A percentile compares a stretch with the other conserved stretches of the same genome.
These are phyloP conservation scores for Annulohypoxylon nitens DNA, from an alignment of 495 filamentous ascomycete species.

Conservation along the genomic window DNA sequence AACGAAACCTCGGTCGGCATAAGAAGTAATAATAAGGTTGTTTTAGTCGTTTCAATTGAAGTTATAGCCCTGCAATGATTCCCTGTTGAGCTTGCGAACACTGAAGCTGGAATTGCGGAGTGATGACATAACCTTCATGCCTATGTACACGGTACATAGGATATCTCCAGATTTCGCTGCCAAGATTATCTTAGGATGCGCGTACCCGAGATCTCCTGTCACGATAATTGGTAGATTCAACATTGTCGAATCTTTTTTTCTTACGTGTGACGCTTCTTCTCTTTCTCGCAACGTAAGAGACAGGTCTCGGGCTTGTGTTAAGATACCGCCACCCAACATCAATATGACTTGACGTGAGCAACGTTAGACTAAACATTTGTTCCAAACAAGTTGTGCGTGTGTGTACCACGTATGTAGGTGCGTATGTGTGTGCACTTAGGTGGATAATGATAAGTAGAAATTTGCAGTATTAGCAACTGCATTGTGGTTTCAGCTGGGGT, in stretches of 20 bases:
- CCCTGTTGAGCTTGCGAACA: background rate
- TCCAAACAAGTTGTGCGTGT: background rate
- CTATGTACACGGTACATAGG: slow-evolving; percentile 9
- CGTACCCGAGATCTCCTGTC: slow-evolving; percentile 25
- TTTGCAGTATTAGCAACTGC: background rate
- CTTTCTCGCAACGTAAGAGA: slow-evolving; percentile 2
- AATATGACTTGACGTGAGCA: background rate
- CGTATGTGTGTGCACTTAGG: background rate
- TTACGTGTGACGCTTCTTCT: slow-evolving; percentile 18
- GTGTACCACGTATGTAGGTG: no score
- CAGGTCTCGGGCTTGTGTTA: slow-evolving; percentile 6
- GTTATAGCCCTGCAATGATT: background rate
- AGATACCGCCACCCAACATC: background rate
- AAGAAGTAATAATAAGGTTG: slow-evolving; percentile 31
- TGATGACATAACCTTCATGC: slow-evolving; percentile 22
- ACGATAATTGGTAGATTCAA: slow-evolving; percentile 19
- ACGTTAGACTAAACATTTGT: background rate
- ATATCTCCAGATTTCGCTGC: slow-evolving; percentile 18
- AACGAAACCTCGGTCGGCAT: slow-evolving; percentile 10
- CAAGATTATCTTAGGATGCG: slow-evolving; percentile 15
- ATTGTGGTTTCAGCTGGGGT: slow-evolving; percentile 41
- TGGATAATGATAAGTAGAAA: background rate
- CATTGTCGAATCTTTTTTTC: slow-evolving; percentile 18
- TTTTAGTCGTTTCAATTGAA: slow-evolving; percentile 20
- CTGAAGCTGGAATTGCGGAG: background rate